Percentiles rank a stretch among this genome's conserved stretches.
These are phyloP conservation scores for Dictyostelium intermedium DNA, from an alignment of 78 protist genomes.

Conservation along the genomic window DNA sequence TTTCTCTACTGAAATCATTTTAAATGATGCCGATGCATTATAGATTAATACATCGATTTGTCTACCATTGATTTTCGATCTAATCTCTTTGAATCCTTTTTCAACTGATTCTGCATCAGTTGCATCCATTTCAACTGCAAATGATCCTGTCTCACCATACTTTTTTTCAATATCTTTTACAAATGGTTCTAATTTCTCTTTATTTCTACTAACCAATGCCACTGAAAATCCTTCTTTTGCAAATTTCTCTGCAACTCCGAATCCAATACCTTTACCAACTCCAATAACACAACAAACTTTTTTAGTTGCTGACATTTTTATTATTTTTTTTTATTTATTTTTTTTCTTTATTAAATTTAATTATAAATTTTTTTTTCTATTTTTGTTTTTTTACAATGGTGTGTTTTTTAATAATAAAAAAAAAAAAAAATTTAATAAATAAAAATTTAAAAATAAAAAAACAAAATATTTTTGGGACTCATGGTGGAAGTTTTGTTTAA, in stretches of 20 bases:
- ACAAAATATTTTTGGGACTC: background rate
- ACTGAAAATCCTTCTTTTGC: conserved; percentile 71
- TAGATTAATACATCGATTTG: conserved; percentile 21
- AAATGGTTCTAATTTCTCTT: conserved; percentile 16
- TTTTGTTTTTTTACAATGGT: background rate
- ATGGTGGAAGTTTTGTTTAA: too few relatives aligned
- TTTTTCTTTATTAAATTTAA: background rate
- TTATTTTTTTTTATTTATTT: background rate
- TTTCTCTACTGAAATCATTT: conserved; percentile 15
- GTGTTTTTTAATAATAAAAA: background rate
- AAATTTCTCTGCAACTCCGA: conserved; percentile 26
- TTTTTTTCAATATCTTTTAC: conserved; percentile 1
- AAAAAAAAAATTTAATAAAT: too few relatives aligned
- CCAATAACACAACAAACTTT: conserved; percentile 59
- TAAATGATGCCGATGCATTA: conserved; percentile 23
- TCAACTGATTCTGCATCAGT: background rate
- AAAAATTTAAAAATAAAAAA: too few relatives aligned
- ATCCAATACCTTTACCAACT: conserved; percentile 70
- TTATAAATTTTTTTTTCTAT: background rate
- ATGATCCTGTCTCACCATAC: background rate
- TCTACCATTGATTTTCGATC: background rate
- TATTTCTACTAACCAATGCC: conserved; percentile 29
- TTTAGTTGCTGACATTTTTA: conserved; percentile 9
- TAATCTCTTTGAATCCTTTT: conserved; percentile 28
- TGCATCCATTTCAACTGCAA: conserved; percentile 33